Evolutionary conservation across 2,329 filamentous ascomycete species (phyloP), one percentile per base, ranked within the genome.

Genomic region (Helotiales sp.): DNA sequence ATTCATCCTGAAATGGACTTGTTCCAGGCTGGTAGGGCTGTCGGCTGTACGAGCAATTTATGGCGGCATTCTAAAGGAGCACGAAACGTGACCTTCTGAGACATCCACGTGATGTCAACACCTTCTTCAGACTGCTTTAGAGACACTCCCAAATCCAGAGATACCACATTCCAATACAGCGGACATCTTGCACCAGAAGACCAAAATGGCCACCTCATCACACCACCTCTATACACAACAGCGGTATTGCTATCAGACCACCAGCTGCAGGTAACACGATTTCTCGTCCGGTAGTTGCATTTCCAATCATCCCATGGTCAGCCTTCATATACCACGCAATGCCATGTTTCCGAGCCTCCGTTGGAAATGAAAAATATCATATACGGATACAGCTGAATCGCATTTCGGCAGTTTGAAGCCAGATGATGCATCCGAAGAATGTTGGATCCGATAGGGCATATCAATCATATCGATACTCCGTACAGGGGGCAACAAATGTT

Each of bases 361-460:
- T 57, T 34, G 32, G 11, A 15, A 40, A 34, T 13, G 54, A 57
- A 57, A 17, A 22, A n/a, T 34, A 10, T 22, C 52, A 32, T 22
- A 20, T 11, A 34, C n/a, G 13, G 17, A 20, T 22, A 22, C 17
- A 34, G 17, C 30, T 55, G 7, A 6, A 8, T 13, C 7, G 15
- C 15, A 30, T 15, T n/a, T 3, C n/a, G n/a, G n/a, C n/a, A n/a
- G n/a, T n/a, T n/a, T n/a, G n/a, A 15, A 28, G 49, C 49, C 13
- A 30, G 24, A 52, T 28, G 13, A 50, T 52, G 49, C 49, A 52
- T 52, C 32, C 32, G 20, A 57, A 57, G 32, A 57, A 57, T 40
- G 32, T 37, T 24, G 11, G 30, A 57, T 24, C 13, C 20, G 11
- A 57, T 34, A 50, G n/a, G 11, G 30, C 32, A 6, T 22, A 34